Evolutionary conservation across 176 grass and related monocot genomes (phyloP).

Genomic region (Triticum turgidum): DNA sequence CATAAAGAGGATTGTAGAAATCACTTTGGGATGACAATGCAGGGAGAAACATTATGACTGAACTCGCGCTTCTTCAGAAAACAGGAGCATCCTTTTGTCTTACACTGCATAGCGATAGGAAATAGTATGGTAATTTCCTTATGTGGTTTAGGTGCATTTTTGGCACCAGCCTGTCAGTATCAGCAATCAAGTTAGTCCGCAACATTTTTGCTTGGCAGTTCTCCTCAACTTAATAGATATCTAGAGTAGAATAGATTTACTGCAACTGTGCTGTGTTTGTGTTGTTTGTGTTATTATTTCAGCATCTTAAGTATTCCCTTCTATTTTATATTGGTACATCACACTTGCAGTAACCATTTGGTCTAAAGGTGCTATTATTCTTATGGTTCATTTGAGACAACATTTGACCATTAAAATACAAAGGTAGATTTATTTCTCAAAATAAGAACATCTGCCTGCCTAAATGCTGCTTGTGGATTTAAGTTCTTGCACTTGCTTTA

Average conservation of each 20-base stretch:
- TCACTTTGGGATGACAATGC: background rate
- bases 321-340: background rate
- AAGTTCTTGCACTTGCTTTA: background rate
- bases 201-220: background rate
- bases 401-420: no score
- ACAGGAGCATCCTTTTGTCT: background rate
- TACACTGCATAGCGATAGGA: no score
- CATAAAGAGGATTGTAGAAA: background rate
- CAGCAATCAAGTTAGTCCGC: background rate
- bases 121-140: background rate
- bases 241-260: background rate
- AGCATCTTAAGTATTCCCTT: background rate
- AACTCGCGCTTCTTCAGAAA: background rate
- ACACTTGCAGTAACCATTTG: background rate
- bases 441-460: no score
- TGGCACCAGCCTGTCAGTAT: background rate
- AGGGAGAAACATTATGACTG: background rate
- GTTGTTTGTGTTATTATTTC: background rate
- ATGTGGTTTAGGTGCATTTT: background rate
- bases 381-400: background rate
- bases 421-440: no score
- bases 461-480: no score
- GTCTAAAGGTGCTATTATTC: background rate
- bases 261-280: background rate
- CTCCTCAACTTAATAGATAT: background rate